Percentiles rank a stretch among this genome's conserved stretches.
phyloP scores from a whole-genome alignment of 495 filamentous ascomycete species.

The Penicillium goetzii region DNA sequence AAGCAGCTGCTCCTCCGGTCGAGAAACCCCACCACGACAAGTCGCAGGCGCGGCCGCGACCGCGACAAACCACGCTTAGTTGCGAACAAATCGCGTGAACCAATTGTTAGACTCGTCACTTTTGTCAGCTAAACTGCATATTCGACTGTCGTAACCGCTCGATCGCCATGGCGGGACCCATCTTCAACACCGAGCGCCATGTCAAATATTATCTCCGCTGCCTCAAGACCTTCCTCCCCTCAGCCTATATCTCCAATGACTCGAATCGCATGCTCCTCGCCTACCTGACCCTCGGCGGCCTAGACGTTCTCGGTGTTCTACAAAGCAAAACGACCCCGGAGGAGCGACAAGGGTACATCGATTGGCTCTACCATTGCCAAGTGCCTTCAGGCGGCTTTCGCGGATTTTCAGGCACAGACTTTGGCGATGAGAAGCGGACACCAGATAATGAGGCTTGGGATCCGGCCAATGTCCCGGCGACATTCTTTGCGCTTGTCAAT shows the following conservation, averaged over 20 bases:
- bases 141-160: not conserved
- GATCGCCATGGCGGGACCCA: constrained; percentile 40
- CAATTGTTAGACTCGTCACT: too few species aligned
- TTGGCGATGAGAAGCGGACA: constrained; percentile 50
- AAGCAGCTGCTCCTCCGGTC: constrained; percentile 18
- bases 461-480: constrained; percentile 81
- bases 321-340: constrained; percentile 55
- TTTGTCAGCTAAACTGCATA: not conserved
- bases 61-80: not conserved
- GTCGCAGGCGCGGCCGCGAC: not conserved
- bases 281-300: constrained; percentile 81
- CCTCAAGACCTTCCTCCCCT: constrained; percentile 77
- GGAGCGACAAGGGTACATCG: constrained; percentile 62
- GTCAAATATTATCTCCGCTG: constrained; percentile 93
- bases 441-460: constrained; percentile 64
- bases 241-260: constrained; percentile 81
- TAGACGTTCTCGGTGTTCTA: constrained; percentile 77
- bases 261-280: constrained; percentile 86
- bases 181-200: constrained; percentile 72
- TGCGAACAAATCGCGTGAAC: not conserved
- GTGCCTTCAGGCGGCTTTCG: constrained; percentile 78
- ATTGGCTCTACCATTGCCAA: constrained; percentile 79
- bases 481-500: constrained; percentile 80
- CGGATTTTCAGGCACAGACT: constrained; percentile 71
- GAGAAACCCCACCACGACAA: constrained; percentile 22